These are phyloP conservation scores for Lepidium didymum DNA, from an alignment of 345 rosid genomes.

Conservation along the genomic window DNA sequence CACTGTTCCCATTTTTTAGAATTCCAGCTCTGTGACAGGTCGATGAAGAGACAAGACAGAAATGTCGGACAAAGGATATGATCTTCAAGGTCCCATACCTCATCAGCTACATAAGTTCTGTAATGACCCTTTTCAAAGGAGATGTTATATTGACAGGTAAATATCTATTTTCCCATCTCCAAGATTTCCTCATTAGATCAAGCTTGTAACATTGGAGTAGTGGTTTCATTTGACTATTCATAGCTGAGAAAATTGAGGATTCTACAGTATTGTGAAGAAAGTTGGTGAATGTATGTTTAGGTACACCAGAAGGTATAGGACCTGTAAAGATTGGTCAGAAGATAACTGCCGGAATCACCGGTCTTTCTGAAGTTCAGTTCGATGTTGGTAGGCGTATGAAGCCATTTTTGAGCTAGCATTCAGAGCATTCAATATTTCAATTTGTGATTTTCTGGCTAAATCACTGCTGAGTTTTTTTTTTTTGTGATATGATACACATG, in stretches of 20 bases:
- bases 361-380: constrained; percentile 51
- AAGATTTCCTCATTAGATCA: not conserved
- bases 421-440: not conserved
- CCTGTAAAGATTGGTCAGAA: constrained; percentile 70
- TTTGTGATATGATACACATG: not conserved
- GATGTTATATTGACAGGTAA: constrained; percentile 87
- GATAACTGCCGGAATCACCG: constrained; percentile 75
- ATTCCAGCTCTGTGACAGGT: constrained; percentile 34
- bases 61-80: constrained; percentile 83
- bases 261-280: not conserved
- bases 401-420: constrained; percentile 25
- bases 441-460: not conserved
- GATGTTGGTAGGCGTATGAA: constrained; percentile 41
- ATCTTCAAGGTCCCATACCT: constrained; percentile 78
- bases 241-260: not conserved
- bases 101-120: constrained; percentile 81
- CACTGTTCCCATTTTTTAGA: not conserved
- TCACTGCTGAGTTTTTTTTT: not conserved
- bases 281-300: constrained; percentile 31
- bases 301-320: constrained; percentile 83
- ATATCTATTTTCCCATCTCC: not conserved
- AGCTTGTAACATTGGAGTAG: not conserved
- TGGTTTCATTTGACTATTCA: not conserved
- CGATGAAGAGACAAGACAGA: constrained; percentile 68
- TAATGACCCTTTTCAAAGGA: constrained; percentile 86